phyloP scores from a whole-genome alignment of 352 stramenopile species.

The Globisporangium barbulae region DNA sequence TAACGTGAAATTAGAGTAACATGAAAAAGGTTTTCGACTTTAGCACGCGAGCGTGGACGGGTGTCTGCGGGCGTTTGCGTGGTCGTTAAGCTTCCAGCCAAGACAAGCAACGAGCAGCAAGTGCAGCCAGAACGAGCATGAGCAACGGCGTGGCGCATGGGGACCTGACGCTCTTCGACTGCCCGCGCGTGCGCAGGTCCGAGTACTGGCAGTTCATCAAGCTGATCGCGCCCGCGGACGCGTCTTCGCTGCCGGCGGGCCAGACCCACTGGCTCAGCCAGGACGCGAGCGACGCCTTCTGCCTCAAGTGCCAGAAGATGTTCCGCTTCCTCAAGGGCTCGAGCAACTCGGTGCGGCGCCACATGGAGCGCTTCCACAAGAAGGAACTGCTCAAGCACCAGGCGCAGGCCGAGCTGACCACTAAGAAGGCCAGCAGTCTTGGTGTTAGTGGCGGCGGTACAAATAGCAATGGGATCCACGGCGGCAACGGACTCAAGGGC shows the following conservation, averaged over 20 bases:
- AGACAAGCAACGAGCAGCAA: background rate
- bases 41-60: background rate
- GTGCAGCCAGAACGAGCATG: conserved; percentile 21
- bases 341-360: conserved; percentile 52
- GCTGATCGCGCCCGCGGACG: conserved; percentile 35
- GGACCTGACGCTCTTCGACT: conserved; percentile 54
- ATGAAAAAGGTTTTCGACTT: background rate
- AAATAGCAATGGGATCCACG: background rate
- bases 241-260: conserved; percentile 21
- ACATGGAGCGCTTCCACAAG: conserved; percentile 58
- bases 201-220: conserved; percentile 71
- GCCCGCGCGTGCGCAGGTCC: conserved; percentile 44
- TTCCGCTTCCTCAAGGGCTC: conserved; percentile 57
- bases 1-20: too few species aligned
- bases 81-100: conserved; percentile 8
- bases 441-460: background rate
- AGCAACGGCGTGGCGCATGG: conserved; percentile 50
- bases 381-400: conserved; percentile 36
- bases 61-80: conserved; percentile 9
- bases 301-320: conserved; percentile 40
- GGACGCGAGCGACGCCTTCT: conserved; percentile 48
- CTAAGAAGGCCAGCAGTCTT: background rate
- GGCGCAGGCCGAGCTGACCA: conserved; percentile 18
- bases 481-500: background rate
- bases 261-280: conserved; percentile 58